Percentiles rank a stretch among this genome's conserved stretches.
phyloP scores from a whole-genome alignment of 2,329 filamentous ascomycete species.

The Pyrenochaeta sp. region DNA sequence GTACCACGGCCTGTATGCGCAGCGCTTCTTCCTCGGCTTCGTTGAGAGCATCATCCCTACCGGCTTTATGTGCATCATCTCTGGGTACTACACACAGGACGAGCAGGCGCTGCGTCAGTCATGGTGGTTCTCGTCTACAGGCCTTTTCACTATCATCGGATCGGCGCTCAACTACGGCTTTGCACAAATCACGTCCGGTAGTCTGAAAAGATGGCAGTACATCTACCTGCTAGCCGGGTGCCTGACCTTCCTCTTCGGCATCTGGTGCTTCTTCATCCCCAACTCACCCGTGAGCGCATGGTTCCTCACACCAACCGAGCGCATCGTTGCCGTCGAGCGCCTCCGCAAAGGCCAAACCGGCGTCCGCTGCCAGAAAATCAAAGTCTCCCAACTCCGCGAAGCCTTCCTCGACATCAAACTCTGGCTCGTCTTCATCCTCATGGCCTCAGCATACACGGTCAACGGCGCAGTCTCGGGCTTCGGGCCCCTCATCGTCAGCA shows the following conservation, averaged over 20 bases:
- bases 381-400: constrained; percentile 60
- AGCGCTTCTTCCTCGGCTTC: constrained; percentile 64
- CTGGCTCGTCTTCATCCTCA: constrained; percentile 50
- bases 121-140: constrained; percentile 70
- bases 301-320: constrained; percentile 71
- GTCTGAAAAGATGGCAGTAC: constrained; percentile 66
- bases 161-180: constrained; percentile 47
- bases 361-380: constrained; percentile 61
- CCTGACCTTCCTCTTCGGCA: constrained; percentile 66
- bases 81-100: constrained; percentile 49
- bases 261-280: constrained; percentile 72
- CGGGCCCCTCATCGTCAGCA: constrained; percentile 46
- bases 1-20: constrained; percentile 66
- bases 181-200: constrained; percentile 44
- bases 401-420: constrained; percentile 56
- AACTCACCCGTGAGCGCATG: constrained; percentile 72
- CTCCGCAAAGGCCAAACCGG: constrained; percentile 58
- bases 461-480: constrained; percentile 54
- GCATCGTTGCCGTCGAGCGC: constrained; percentile 60
- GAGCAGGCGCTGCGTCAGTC: constrained; percentile 63
- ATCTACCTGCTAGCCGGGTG: constrained; percentile 69
- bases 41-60: constrained; percentile 65
- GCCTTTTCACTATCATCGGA: constrained; percentile 44
- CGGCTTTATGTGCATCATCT: constrained; percentile 63
- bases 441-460: constrained; percentile 64